Evolutionary conservation across 768 basidiomycete species (phyloP).

Genomic region (Lentinula guzmanii): DNA sequence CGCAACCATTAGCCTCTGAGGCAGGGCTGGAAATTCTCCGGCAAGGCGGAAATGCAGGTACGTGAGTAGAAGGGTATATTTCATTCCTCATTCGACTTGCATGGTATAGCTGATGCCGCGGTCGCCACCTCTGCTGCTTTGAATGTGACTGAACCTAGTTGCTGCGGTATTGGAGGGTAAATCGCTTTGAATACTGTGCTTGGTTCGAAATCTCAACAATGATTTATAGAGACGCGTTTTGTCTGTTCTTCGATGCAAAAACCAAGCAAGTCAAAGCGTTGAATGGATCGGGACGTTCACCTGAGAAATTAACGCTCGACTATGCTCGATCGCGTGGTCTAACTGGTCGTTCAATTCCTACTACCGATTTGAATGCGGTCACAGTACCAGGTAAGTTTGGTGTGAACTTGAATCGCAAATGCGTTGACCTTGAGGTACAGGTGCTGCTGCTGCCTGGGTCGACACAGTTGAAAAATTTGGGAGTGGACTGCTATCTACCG

Average conservation of each 20-base stretch:
- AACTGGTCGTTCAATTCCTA: constrained; percentile 62
- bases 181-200: constrained; percentile 14
- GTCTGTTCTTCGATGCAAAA: constrained; percentile 85
- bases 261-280: constrained; percentile 79
- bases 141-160: constrained; percentile 86
- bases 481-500: constrained; percentile 54
- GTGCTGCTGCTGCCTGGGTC: constrained; percentile 93
- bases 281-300: constrained; percentile 90
- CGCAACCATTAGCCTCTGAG: constrained; percentile 87
- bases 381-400: constrained; percentile 64
- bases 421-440: constrained; percentile 27
- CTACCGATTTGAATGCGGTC: constrained; percentile 83
- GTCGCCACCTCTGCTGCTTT: constrained; percentile 90
- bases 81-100: neutral
- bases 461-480: constrained; percentile 85
- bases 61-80: constrained; percentile 7
- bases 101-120: constrained; percentile 74
- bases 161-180: constrained; percentile 90
- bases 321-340: constrained; percentile 67
- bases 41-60: constrained; percentile 95
- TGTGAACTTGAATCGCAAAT: neutral
- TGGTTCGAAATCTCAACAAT: neutral
- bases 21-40: constrained; percentile 89
- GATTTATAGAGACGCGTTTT: constrained; percentile 72
- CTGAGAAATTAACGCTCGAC: constrained; percentile 71